Base-by-base conservation (phyloP, 1,139 yeast species). In the Yamadazyma membranifaciens region DNA sequence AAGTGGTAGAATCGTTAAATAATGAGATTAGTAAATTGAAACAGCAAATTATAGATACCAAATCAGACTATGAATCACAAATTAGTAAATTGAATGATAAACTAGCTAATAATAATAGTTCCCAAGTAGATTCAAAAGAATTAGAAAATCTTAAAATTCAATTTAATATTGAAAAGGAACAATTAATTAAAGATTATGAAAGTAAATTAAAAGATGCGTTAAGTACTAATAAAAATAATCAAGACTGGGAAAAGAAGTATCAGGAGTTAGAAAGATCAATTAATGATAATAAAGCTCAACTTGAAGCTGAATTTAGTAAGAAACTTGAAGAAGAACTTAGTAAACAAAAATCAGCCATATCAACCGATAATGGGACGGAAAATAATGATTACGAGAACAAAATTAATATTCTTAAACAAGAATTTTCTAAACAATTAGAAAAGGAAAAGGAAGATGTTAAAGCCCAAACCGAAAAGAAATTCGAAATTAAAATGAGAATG, bases 401-500 rank as follows among this genome's bases (percentile, higher is more conserved):
- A 38, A 54, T 66, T 27, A 55, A 49, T 10, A 40, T 47, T 7
- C 53, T 72, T 41, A 61, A 61, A 37, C 49, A 50, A 20, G 63
- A 56, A 4, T 63, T 67, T 40, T 57, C 57, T 20, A 44, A 51
- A 24, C 62, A 60, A 41, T 51, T 72, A 39, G 65, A 61, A 17
- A 56, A 55, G 9, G 74, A 67, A 37, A 60, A 62, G 48, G 55
- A 49, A 12, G 58, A 57, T 26, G 58, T 61, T 7, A 62, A 59
- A 42, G 52, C 57, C 40, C 63, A 63, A 39, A 63, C 66, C 24
- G 72, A 68, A 40, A 72, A 71, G 56, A 61, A 66, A 44, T 65
- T 60, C 44, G 75, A 70, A 42, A 57, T 70, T 45, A 69, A 67
- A 48, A 57, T 71, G 49, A 65, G 64, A 43, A 69, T 67, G 67